Evolutionary conservation across 352 stramenopile genomes (phyloP), one percentile per base, ranked within the genome.

Genomic region (Peronosclerospora sorghi): DNA sequence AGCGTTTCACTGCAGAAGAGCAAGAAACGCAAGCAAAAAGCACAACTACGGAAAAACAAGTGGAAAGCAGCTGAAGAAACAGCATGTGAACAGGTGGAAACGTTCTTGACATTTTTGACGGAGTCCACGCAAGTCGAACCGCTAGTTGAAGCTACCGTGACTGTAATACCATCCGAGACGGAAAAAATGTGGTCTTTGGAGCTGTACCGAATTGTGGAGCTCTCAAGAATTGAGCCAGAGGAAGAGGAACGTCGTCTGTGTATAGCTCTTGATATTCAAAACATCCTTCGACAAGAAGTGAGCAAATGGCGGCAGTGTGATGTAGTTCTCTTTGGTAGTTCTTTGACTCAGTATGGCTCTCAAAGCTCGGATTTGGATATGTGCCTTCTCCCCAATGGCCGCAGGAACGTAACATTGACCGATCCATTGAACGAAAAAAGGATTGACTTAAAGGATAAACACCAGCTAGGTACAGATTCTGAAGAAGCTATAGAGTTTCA

Each of bases 291-390:
- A 26, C 54, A 42, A 1, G 45, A 74, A n/a, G 42, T 67, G 18
- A 61, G 35, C 41, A 72, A 79, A 35, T 83, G 72, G 68, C 65
- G 55, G 0, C 43, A 65, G 14, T 75, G 65, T 21, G 44, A 79
- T 9, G 39, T 87, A 9, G 35, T 72, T 44, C 61, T 84, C 4
- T 92, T 85, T 35, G 79, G 79, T 38, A 92, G 79, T 24, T 92
- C 79, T 0, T 40, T 86, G 40, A 88, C 76, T 32, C 76, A 65
- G 35, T 89, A 75, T 29, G 79, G 79, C 20, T 83, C 79, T 9
- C 68, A 64, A 23, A 61, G 44, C 18, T 92, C 74, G 28, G 79
- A 92, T 48, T 41, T 89, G 14, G 79, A 92, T 50, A 65, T 92
- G 59, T 86, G 76, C 45, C 53, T 88, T 8, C 56, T 82, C 14